A percentile compares a stretch with the other conserved stretches of the same genome.
Evolutionary conservation across 1,284 basidiomycete genomes (phyloP).

Genomic region (Tylopilus sp.): DNA sequence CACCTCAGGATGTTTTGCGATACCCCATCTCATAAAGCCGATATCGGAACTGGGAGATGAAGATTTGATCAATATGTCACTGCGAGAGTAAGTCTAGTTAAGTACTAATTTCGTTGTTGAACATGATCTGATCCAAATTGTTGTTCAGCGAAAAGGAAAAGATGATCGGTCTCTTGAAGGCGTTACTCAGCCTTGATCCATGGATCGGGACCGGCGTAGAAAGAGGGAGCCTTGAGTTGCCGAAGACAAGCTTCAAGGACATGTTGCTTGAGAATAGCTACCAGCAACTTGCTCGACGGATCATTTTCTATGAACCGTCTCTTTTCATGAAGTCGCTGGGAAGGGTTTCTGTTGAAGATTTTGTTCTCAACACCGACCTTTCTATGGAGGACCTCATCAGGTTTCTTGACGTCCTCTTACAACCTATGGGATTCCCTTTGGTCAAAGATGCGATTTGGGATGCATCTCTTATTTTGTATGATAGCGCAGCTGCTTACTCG

Average conservation of each 20-base stretch:
- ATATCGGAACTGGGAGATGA: conserved; percentile 25
- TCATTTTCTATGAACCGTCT: conserved; percentile 38
- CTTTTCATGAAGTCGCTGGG: conserved; percentile 37
- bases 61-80: conserved; percentile 38
- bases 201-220: too few species aligned
- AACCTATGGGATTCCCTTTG: conserved; percentile 20
- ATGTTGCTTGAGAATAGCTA: too few species aligned
- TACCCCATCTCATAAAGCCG: background rate
- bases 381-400: conserved; percentile 29
- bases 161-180: conserved; percentile 5
- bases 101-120: too few species aligned
- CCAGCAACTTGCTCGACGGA: conserved; percentile 35
- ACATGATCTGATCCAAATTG: background rate
- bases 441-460: conserved; percentile 43
- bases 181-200: too few species aligned
- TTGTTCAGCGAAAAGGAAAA: conserved; percentile 17
- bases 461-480: conserved; percentile 29
- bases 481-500: conserved; percentile 19
- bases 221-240: too few species aligned
- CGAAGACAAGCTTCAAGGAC: too few species aligned
- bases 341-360: conserved; percentile 42
- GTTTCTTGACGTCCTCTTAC: conserved; percentile 14
- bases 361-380: conserved; percentile 41
- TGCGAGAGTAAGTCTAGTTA: conserved; percentile 24
- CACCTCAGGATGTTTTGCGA: background rate